phyloP scores from a whole-genome alignment of 345 rosid genomes.

The Gossypium bickii region DNA sequence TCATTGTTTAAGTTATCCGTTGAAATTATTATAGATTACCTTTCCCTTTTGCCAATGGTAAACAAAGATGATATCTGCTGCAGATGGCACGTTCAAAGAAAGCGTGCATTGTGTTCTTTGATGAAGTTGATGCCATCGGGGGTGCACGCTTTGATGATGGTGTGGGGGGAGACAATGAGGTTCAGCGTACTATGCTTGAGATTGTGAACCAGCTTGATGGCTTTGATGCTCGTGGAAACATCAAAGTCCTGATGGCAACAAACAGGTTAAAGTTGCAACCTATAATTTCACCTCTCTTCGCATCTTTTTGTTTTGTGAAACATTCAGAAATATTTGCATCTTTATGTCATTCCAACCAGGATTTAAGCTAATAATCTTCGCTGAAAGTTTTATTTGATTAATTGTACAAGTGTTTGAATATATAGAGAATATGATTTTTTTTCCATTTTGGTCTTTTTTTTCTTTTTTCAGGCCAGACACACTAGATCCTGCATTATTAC shows the following conservation, averaged over 20 bases:
- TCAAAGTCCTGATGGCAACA: slow-evolving; percentile 99
- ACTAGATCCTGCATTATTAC: slow-evolving; percentile 82
- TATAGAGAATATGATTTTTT: background rate
- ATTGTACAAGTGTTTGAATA: background rate
- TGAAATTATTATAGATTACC: background rate
- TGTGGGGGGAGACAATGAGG: slow-evolving; percentile 77
- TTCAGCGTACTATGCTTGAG: slow-evolving; percentile 86
- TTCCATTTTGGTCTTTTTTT: background rate
- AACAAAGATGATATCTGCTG: slow-evolving; percentile 3
- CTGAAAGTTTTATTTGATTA: background rate
- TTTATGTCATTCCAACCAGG: background rate
- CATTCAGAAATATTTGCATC: background rate
- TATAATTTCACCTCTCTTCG: background rate
- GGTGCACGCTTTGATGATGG: slow-evolving; percentile 89
- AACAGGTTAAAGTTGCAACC: slow-evolving; percentile 52
- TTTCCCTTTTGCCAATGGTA: slow-evolving; percentile 12
- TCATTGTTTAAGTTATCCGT: background rate
- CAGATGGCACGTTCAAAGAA: slow-evolving; percentile 90
- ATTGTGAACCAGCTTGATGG: slow-evolving; percentile 90
- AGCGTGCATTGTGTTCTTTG: slow-evolving; percentile 84
- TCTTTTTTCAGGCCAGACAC: slow-evolving; percentile 69
- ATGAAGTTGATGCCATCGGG: slow-evolving; percentile 80
- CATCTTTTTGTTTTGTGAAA: background rate
- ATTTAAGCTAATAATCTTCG: background rate
- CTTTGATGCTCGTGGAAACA: slow-evolving; percentile 92